Evolutionary conservation across 352 stramenopile species (phyloP).

Genomic region (Phytopythium kandeliae): DNA sequence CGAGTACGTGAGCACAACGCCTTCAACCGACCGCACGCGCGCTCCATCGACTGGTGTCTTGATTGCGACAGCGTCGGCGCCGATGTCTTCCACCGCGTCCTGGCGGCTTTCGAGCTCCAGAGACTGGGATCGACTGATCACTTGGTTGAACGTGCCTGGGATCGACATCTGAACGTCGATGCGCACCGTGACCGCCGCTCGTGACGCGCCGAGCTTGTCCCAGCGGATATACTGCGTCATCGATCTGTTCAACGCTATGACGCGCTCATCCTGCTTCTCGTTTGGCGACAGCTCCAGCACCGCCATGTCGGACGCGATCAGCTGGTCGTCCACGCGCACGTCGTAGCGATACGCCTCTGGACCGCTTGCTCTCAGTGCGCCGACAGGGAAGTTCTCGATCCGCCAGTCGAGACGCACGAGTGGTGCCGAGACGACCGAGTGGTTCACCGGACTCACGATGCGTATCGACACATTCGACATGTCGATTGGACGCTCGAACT

Average conservation of each 20-base stretch:
- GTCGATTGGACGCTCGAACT: slow-evolving; percentile 31
- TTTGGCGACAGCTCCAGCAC: slow-evolving; percentile 15
- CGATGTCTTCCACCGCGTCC: slow-evolving; percentile 13
- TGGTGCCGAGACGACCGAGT: slow-evolving; percentile 11
- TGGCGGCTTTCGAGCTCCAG: slow-evolving; percentile 5
- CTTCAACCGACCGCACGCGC: background rate
- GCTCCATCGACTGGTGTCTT: slow-evolving; percentile 18
- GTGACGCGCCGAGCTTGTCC: background rate
- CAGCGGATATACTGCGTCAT: background rate
- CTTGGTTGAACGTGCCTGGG: slow-evolving; percentile 9
- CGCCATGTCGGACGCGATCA: slow-evolving; percentile 31
- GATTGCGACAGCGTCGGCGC: background rate
- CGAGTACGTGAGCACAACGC: slow-evolving; percentile 9
- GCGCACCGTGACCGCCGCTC: slow-evolving; percentile 11
- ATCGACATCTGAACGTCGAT: slow-evolving; percentile 31
- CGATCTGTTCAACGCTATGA: background rate
- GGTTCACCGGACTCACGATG: slow-evolving; percentile 23
- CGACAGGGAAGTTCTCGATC: slow-evolving; percentile 26
- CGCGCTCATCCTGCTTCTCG: slow-evolving; percentile 5
- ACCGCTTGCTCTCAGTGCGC: slow-evolving; percentile 28
- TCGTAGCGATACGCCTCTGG: slow-evolving; percentile 41
- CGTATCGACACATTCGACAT: slow-evolving; percentile 37
- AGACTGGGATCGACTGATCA: background rate
- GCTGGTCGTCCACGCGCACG: slow-evolving; percentile 25
- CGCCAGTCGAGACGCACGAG: slow-evolving; percentile 36